Percentiles rank a stretch among this genome's conserved stretches.
phyloP scores from a whole-genome alignment of 2,329 filamentous ascomycete genomes.

The Pleurostoma richardsiae region DNA sequence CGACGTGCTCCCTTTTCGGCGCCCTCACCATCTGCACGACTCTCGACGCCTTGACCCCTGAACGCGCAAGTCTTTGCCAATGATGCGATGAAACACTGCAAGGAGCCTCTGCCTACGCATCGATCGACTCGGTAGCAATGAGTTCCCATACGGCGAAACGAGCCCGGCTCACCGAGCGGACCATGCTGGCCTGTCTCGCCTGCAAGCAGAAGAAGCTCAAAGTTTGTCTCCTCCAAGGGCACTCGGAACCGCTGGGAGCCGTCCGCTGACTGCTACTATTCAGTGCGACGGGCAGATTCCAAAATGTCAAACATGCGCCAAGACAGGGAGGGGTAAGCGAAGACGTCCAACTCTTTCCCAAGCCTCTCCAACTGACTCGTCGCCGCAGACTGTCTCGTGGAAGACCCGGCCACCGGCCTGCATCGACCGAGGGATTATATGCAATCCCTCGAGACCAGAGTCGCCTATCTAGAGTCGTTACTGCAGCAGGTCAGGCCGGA shows the following conservation, averaged over 20 bases:
- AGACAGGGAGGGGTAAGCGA: constrained; percentile 11
- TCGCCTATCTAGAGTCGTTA: constrained; percentile 21
- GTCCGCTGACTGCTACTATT: not conserved
- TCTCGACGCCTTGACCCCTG: no score
- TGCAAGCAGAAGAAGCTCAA: constrained; percentile 20
- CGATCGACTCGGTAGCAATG: no score
- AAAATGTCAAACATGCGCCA: constrained; percentile 19
- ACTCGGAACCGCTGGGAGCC: not conserved
- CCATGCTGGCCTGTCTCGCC: constrained; percentile 16
- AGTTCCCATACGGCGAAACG: constrained; percentile 8
- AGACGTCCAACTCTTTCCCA: not conserved
- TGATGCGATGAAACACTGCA: no score
- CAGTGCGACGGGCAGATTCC: constrained; percentile 15
- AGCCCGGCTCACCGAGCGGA: constrained; percentile 16
- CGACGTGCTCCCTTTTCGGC: no score
- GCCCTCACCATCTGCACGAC: no score
- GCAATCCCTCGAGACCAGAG: constrained; percentile 18
- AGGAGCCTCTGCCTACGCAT: no score
- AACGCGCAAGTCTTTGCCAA: no score
- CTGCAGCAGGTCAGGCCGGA: constrained; percentile 15
- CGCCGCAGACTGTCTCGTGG: constrained; percentile 13
- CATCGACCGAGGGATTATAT: constrained; percentile 25
- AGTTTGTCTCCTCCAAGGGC: constrained; percentile 5
- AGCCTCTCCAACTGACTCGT: not conserved
- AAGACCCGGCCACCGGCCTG: constrained; percentile 27